phyloP scores from a whole-genome alignment of 2,329 filamentous ascomycete genomes.

The Trichoderma pleuroti region DNA sequence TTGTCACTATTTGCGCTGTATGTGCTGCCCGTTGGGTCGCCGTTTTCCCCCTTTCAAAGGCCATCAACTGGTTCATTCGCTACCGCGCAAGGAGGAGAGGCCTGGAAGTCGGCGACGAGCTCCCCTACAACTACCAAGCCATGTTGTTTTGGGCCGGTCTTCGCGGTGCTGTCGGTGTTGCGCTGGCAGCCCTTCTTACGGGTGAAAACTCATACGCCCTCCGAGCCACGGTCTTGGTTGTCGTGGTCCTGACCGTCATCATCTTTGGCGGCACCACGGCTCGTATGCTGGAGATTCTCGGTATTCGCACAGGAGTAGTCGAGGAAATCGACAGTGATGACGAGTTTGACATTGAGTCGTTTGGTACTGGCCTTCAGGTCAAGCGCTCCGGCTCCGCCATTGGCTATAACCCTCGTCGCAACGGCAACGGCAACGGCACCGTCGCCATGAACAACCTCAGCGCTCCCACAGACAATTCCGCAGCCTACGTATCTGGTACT shows the following conservation, averaged over 20 bases:
- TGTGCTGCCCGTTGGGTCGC: slow-evolving; percentile 90
- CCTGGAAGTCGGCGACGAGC: slow-evolving; percentile 72
- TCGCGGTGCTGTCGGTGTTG: slow-evolving; percentile 91
- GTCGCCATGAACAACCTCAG: slow-evolving; percentile 54
- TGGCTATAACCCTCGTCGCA: slow-evolving; percentile 69
- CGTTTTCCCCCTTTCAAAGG: slow-evolving; percentile 84
- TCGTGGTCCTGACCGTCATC: slow-evolving; percentile 95
- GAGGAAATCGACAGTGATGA: slow-evolving; percentile 98
- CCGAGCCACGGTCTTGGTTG: slow-evolving; percentile 92
- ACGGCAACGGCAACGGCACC: slow-evolving; percentile 60
- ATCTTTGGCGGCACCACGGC: slow-evolving; percentile 98
- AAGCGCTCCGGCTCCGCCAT: slow-evolving; percentile 75
- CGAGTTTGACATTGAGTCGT: slow-evolving; percentile 91
- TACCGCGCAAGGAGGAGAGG: slow-evolving; percentile 78
- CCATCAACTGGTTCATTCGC: slow-evolving; percentile 89
- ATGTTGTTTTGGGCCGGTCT: slow-evolving; percentile 99
- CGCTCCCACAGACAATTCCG: slow-evolving; percentile 34
- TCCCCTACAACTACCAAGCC: slow-evolving; percentile 94
- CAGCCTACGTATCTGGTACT: slow-evolving; percentile 53
- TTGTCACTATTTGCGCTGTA: slow-evolving; percentile 87
- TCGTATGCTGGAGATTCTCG: slow-evolving; percentile 93
- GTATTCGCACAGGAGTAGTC: slow-evolving; percentile 93
- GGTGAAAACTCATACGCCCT: slow-evolving; percentile 79
- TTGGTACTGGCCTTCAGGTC: slow-evolving; percentile 69
- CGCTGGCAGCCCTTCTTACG: slow-evolving; percentile 80